Evolutionary conservation across 2,329 filamentous ascomycete genomes (phyloP), one percentile per base, ranked within the genome.

Genomic region (Xylaria sp.): DNA sequence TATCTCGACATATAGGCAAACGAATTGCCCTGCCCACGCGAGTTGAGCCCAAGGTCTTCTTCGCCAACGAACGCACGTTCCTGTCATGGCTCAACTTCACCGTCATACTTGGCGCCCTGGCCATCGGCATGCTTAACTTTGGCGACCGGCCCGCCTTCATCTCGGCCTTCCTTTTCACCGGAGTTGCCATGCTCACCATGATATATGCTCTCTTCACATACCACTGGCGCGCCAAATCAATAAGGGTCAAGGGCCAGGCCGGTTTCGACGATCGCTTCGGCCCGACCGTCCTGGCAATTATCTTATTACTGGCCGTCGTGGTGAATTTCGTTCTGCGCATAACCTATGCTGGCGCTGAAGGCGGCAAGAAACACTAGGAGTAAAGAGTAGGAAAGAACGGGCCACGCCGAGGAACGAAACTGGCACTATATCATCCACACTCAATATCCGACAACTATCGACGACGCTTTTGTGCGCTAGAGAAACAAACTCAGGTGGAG

Each of bases 41-140:
- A 75, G 95, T 99, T 82, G 96, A 99, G 83, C 96, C 96, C 77
- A 99, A 99, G 84, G 96, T 99, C 86, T 99, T 98, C 90, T 99
- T 99, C 87, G 96, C 96, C 84, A 99, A 99, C 87, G 96, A 99
- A 85, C 94, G 96, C 73, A 99, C 96, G 72, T 99, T 99, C 82
- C 90, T 99, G 78, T 97, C 94, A 83, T 99, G 96, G 96, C 93
- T 99, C 79, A 99, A 99, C 88, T 98, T 98, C 87, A 97, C 94
- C 81, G 94, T 99, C 79, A 95, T 99, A 82, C 92, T 99, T 71
- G 96, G 96, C 78, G 96, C 96, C 73, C 90, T 99, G 60, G 95
- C 96, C 74, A 93, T 99, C 76, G 96, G 96, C 76, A 94, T 99
- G 80, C 90, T 99, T 78, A 99, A 99, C 86, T 99, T 99, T 77